phyloP scores from a whole-genome alignment of 176 grass and related monocot species.

The Phragmites australis region DNA sequence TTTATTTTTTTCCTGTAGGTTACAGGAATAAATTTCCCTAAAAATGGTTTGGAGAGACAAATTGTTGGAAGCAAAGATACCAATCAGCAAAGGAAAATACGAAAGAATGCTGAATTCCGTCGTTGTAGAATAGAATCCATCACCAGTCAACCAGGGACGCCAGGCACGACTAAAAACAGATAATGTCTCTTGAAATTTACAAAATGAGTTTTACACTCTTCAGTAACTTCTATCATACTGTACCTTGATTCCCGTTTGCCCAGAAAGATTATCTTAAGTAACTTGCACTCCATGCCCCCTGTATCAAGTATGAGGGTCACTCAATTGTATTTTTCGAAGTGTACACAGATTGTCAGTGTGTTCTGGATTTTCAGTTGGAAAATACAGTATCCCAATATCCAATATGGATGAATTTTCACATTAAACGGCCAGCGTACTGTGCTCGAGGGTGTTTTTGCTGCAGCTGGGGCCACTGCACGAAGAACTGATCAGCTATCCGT shows the following conservation, averaged over 20 bases:
- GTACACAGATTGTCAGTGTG: not conserved
- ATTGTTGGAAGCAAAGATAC: not conserved
- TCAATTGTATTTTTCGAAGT: not conserved
- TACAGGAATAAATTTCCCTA: too few species aligned
- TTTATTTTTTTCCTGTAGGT: too few species aligned
- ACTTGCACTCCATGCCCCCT: not conserved
- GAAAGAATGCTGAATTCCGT: not conserved
- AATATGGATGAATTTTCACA: slow-evolving; percentile 43
- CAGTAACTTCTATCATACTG: not conserved
- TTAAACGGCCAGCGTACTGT: slow-evolving; percentile 58
- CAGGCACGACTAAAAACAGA: not conserved
- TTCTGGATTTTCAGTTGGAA: not conserved
- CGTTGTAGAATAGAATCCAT: not conserved
- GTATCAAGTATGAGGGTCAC: not conserved
- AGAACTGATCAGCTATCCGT: slow-evolving; percentile 65
- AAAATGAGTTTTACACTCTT: slow-evolving; percentile 6
- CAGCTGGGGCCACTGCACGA: slow-evolving; percentile 88
- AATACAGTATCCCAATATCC: not conserved
- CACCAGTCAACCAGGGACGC: not conserved
- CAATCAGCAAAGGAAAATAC: not conserved
- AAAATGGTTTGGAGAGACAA: not conserved
- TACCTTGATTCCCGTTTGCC: not conserved
- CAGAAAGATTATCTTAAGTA: not conserved
- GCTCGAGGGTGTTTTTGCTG: slow-evolving; percentile 66
- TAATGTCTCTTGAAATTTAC: not conserved